phyloP scores from a whole-genome alignment of 768 basidiomycete genomes.

The Suillus spraguei region DNA sequence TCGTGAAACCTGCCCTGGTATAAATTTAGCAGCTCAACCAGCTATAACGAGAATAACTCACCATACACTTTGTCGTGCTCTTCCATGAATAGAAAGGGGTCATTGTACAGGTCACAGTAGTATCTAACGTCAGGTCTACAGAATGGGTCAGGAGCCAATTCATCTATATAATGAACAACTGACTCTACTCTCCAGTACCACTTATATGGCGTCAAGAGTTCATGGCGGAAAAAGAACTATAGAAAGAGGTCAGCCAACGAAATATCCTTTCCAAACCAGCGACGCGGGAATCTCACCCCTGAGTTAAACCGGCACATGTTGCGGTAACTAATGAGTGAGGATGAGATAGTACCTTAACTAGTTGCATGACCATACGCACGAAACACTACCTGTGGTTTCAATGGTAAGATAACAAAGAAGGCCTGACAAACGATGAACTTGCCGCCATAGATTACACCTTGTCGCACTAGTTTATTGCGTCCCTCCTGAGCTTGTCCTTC shows the following conservation, averaged over 20 bases:
- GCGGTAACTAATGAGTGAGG: constrained; percentile 47
- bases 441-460: constrained; percentile 55
- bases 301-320: constrained; percentile 82
- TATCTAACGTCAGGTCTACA: constrained; percentile 51
- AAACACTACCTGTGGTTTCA: constrained; percentile 40
- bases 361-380: constrained; percentile 33
- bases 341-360: background rate
- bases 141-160: constrained; percentile 5
- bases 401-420: constrained; percentile 8
- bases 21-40: background rate
- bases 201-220: constrained; percentile 51
- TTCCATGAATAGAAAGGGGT: constrained; percentile 60
- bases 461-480: constrained; percentile 50
- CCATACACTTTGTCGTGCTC: constrained; percentile 56
- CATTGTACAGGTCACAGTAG: constrained; percentile 53
- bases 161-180: constrained; percentile 18
- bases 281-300: constrained; percentile 43
- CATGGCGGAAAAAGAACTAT: constrained; percentile 59
- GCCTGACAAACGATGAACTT: constrained; percentile 19
- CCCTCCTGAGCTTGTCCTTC: constrained; percentile 58
- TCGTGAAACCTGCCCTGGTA: constrained; percentile 51
- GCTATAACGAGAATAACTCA: constrained; percentile 13
- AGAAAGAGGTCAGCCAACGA: constrained; percentile 13
- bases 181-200: constrained; percentile 69
- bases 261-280: background rate